Evolutionary conservation across 2,329 filamentous ascomycete species (phyloP).

Genomic region (Paecilomyces sp.): DNA sequence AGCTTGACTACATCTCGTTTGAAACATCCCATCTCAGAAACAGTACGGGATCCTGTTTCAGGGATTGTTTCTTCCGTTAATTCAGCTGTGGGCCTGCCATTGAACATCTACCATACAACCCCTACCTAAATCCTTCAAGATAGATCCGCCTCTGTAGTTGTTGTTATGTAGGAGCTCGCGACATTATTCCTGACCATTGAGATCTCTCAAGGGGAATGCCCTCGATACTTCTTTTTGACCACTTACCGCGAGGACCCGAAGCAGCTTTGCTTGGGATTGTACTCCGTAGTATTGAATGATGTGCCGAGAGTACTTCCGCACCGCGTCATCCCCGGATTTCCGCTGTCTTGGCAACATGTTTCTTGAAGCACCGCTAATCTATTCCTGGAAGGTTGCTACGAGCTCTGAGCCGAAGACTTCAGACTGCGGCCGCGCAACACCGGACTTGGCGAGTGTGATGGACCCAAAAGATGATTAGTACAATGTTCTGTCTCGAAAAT

Average conservation of each 20-base stretch:
- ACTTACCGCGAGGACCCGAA: no score
- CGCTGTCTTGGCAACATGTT: neutral
- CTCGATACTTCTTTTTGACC: no score
- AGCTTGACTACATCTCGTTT: neutral
- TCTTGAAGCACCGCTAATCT: neutral
- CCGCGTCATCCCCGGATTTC: neutral
- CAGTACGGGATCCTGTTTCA: neutral
- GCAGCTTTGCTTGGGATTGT: no score
- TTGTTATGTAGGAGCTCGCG: no score
- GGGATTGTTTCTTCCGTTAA: neutral
- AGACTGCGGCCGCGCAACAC: neutral
- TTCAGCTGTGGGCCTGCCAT: neutral
- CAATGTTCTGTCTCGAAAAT: neutral
- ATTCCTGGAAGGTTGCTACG: neutral
- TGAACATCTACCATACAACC: no score
- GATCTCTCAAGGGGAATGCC: no score
- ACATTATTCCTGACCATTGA: no score
- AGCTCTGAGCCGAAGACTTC: neutral
- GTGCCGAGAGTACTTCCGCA: neutral
- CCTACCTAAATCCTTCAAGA: no score
- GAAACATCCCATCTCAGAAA: neutral
- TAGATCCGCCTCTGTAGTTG: no score
- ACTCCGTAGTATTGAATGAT: no score
- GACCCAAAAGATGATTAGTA: neutral
- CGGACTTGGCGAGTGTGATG: neutral